Conservation (phyloP, 2,329 filamentous ascomycete genomes). For the Teratosphaeria zuluensis region DNA sequence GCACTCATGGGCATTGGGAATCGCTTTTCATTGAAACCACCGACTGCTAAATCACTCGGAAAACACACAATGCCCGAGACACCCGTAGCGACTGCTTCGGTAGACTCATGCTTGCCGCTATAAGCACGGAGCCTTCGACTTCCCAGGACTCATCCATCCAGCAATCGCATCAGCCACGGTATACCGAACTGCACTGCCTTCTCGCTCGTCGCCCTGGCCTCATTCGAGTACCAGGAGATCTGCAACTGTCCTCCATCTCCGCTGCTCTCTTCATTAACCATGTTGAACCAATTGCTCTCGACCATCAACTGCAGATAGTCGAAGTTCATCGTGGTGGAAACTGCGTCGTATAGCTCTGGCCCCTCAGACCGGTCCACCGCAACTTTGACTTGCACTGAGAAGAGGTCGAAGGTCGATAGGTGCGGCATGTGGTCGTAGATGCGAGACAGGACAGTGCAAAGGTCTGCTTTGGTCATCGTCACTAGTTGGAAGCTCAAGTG, state of each 20-base stretch:
- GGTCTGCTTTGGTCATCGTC: neutral
- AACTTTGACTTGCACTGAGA: neutral
- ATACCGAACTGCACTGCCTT: neutral
- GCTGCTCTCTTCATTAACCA: neutral
- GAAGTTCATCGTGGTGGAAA: neutral
- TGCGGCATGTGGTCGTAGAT: neutral
- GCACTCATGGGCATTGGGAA: too few species aligned
- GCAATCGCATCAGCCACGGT: neutral
- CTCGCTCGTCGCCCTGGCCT: neutral
- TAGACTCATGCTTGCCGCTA: neutral
- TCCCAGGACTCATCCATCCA: neutral
- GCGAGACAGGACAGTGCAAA: neutral
- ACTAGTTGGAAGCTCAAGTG: neutral
- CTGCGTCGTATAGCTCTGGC: neutral
- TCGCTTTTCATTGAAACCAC: too few species aligned
- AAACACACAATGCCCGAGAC: too few species aligned
- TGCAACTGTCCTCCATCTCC: neutral
- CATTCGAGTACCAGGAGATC: neutral
- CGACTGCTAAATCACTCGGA: too few species aligned
- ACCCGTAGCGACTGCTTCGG: neutral
- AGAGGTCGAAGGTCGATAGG: neutral
- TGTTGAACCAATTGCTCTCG: neutral
- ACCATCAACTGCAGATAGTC: neutral
- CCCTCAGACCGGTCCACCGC: neutral
- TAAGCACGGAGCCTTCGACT: too few species aligned